Base-by-base conservation (phyloP, 1,139 yeast species). In the Pichia sp. region DNA sequence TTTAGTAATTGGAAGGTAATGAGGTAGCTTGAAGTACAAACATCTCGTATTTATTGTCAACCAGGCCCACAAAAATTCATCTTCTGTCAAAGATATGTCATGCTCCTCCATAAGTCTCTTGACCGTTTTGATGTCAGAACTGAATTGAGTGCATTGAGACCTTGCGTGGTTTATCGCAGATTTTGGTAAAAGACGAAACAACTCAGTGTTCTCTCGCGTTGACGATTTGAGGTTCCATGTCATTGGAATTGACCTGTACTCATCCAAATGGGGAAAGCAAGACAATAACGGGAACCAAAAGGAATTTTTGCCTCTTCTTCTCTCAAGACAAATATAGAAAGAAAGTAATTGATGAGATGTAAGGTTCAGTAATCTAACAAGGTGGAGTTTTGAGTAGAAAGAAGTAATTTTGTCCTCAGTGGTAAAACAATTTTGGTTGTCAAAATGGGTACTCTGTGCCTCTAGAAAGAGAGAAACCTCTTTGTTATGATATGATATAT, bases 11-110 rank as follows among this genome's bases (percentile, higher is more conserved):
- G 40, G 51, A 58, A 51, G 48, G 72, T 45, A 74, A 48, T 76
- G 74, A 0, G 87, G 83, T 2, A 88, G 69, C 5, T 78, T 76
- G 84, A 86, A 85, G 66, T 88, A 91, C 12, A 93, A 71, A 65
- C 98, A 91, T 69, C 99, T 84, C 1, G 97, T 86, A 65, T 93
- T 93, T 48, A 91, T 87, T 63, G 93, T 83, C 60, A 87, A 74
- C 95, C 96, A 91, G 0, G 87, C 80, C 79, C 89, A 81, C 19
- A 82, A 63, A 59, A 76, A 85, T 13, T 62, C 62, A 1, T 61
- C 60, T 9, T 59, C 54, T 18, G 55, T 18, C 9, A 59, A 23
- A 1, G 48, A n/a, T 4, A 37, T 2, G 7, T 25, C 39, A 7
- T 18, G 25, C 12, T 41, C n/a, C 9, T 37, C 9, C 0, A 75